phyloP scores from a whole-genome alignment of 768 basidiomycete species.

The Leccinum subgranulosum region DNA sequence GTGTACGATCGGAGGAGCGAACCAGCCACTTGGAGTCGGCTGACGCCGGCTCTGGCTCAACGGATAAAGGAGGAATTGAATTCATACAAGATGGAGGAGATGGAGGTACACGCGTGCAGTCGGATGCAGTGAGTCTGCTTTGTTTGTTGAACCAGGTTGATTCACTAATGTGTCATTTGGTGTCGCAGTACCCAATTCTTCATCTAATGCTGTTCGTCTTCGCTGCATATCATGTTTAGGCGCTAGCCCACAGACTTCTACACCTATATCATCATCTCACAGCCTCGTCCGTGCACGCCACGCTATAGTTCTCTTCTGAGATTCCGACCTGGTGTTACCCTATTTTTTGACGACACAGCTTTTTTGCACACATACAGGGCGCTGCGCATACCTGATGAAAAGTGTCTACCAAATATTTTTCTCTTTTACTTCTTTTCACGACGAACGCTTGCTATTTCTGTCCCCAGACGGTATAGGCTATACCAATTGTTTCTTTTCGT shows the following conservation, averaged over 20 bases:
- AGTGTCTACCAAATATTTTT: conserved; percentile 16
- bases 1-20: conserved; percentile 95
- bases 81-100: conserved; percentile 99
- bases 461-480: conserved; percentile 14
- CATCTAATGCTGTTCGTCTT: conserved; percentile 50
- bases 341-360: conserved; percentile 17
- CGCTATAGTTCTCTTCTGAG: conserved; percentile 18
- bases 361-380: conserved; percentile 22
- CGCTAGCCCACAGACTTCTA: conserved; percentile 29
- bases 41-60: conserved; percentile 94
- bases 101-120: conserved; percentile 96
- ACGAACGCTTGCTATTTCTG: conserved; percentile 5
- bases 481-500: conserved; percentile 16
- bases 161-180: background rate
- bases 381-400: conserved; percentile 30
- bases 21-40: conserved; percentile 93
- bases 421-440: background rate
- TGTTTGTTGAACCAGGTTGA: background rate
- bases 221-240: conserved; percentile 27
- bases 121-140: conserved; percentile 72
- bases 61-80: conserved; percentile 98
- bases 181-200: conserved; percentile 77
- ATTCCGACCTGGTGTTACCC: conserved; percentile 24
- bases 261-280: conserved; percentile 23
- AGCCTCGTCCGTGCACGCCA: conserved; percentile 9